These are phyloP conservation scores for Silene uniflora DNA, from an alignment of 148 eudicot genomes.

Conservation along the genomic window DNA sequence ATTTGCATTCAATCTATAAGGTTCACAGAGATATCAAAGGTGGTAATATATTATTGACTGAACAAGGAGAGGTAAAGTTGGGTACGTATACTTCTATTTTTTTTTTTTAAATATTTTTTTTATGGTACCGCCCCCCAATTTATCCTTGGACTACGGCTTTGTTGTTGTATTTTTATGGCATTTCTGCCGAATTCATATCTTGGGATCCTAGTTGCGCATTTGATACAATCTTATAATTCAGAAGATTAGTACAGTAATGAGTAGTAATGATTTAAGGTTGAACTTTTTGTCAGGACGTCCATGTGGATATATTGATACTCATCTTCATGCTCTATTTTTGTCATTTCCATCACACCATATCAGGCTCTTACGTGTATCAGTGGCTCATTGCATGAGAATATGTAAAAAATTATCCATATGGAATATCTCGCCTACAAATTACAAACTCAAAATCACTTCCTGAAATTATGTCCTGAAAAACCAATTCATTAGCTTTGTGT, in stretches of 20 bases:
- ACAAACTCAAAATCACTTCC: not conserved
- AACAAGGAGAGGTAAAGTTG: slow-evolving; percentile 98
- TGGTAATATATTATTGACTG: slow-evolving; percentile 93
- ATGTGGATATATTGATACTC: not conserved
- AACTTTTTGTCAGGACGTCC: not conserved
- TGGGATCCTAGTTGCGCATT: not conserved
- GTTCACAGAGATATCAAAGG: slow-evolving; percentile 99
- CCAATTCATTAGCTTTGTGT: not conserved
- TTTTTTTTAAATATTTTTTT: not conserved
- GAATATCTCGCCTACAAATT: not conserved
- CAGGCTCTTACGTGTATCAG: not conserved
- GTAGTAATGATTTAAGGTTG: no score
- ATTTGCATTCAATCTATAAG: slow-evolving; percentile 95
- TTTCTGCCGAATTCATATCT: not conserved
- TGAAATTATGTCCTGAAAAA: not conserved
- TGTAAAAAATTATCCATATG: not conserved
- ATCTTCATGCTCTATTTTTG: no score
- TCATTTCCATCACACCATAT: not conserved
- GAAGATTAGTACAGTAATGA: no score
- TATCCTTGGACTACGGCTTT: no score
- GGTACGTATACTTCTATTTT: slow-evolving; percentile 44
- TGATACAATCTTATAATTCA: not conserved
- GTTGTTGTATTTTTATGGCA: no score
- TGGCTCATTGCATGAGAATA: not conserved
- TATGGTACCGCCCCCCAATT: not conserved